Base-by-base conservation (phyloP, 1,284 basidiomycete species). In the Moniliella sp. region DNA sequence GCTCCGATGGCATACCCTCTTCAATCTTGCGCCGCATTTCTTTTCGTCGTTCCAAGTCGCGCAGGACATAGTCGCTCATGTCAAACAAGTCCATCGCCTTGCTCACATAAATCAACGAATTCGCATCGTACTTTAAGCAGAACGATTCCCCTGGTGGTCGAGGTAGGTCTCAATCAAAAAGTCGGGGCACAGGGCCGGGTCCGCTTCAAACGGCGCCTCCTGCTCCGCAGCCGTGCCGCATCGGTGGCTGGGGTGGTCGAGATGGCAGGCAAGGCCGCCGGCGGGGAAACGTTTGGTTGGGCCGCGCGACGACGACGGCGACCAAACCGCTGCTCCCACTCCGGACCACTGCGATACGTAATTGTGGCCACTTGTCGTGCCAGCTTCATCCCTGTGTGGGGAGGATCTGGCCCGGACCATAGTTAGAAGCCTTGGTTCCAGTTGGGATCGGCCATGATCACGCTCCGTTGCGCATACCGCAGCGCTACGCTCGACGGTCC, bases 61-160 rank as follows among this genome's bases (percentile, higher is more conserved):
- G 62, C 3, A 97, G 69, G 3, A 82, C 72, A 15, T 79, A 70
- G 3, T 68, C 67, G 0, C 82, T 83, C 73, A 99, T 77, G 64
- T 94, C 88, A 61, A 99, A 99, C 1, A 97, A 69, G 62, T 97
- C 88, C 88, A 99, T 99, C 12, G 91, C 88, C 65, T 97, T 99
- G 13, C 78, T 83, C 42, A 54, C 54, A 66, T 97, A 99, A 50
- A 99, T 84, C 61, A 97, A 75, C 2, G 83, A 91, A 65, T 99
- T 99, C 38, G 91, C 88, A 60, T 99, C 88, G 63, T 97, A 97
- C 61, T 93, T 97, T 37, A 94, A 68, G 61, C 88, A 97, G 66
- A 97, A 99, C 52, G 83, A 74, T 64, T 57, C 56, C 57, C 57
- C 65, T 93, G 88, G 62, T 94, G 83, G 60, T 97, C 91, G 35